These are phyloP conservation scores for Botryotinia narcissicola DNA, from an alignment of 2,329 filamentous ascomycete genomes.

Conservation along the genomic window DNA sequence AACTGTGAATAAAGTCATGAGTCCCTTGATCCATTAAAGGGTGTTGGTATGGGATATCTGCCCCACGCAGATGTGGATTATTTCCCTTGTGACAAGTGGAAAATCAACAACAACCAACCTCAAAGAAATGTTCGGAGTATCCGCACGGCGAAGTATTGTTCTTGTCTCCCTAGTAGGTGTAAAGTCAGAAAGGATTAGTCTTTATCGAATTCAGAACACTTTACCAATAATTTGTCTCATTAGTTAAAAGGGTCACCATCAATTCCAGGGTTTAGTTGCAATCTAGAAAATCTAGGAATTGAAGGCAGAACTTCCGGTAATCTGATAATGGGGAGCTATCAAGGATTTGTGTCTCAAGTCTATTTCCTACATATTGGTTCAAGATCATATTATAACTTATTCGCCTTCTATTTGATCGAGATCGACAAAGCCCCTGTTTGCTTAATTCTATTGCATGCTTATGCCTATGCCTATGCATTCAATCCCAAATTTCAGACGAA, in stretches of 20 bases:
- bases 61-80: conserved; percentile 5
- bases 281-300: neutral
- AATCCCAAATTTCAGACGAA: neutral
- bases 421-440: conserved; percentile 13
- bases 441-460: neutral
- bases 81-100: conserved; percentile 2
- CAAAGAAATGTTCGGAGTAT: neutral
- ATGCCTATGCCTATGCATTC: neutral
- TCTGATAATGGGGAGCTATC: conserved; percentile 5
- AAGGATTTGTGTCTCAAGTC: conserved; percentile 14
- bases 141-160: neutral
- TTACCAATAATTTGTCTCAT: conserved; percentile 9
- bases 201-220: neutral
- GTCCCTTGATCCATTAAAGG: conserved; percentile 4
- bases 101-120: neutral
- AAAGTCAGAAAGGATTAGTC: neutral
- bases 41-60: conserved; percentile 1
- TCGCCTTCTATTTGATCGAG: conserved; percentile 3
- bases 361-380: conserved; percentile 7
- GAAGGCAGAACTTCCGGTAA: conserved; percentile 3
- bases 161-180: neutral
- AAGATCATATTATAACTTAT: neutral
- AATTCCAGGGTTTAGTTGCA: neutral
- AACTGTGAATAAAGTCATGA: neutral
- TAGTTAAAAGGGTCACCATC: neutral